A percentile compares a stretch with the other conserved stretches of the same genome.
phyloP scores from a whole-genome alignment of 1,139 yeast species.

The Yamadazyma kanchanaburiensis region DNA sequence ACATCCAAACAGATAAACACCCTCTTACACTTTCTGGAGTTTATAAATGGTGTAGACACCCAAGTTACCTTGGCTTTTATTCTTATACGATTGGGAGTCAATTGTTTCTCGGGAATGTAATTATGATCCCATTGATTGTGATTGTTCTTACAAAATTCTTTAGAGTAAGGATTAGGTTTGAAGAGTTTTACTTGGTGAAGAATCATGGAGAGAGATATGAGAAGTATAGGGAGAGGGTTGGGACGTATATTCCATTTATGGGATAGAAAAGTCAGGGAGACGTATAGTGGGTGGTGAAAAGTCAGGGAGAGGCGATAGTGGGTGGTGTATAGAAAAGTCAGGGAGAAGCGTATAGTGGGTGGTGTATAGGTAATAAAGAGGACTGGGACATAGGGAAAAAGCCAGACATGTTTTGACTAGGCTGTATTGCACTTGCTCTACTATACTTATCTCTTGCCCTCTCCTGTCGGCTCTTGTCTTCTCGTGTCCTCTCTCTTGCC shows the following conservation, averaged over 20 bases:
- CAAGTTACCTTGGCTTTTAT: conserved; percentile 43
- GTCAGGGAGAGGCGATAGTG: too few species aligned
- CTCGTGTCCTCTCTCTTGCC: too few species aligned
- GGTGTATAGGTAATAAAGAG: too few species aligned
- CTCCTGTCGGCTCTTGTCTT: too few species aligned
- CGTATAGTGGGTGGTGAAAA: too few species aligned
- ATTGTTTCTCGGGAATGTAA: conserved; percentile 22
- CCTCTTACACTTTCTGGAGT: conserved; percentile 31
- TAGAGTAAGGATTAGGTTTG: conserved; percentile 29
- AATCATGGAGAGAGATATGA: conserved; percentile 28
- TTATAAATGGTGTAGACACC: conserved; percentile 31
- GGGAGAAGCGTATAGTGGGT: too few species aligned
- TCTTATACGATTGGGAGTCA: conserved; percentile 35
- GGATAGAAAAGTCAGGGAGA: too few species aligned
- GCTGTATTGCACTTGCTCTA: too few species aligned
- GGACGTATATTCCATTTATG: conserved; percentile 30
- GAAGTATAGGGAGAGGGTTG: conserved; percentile 21
- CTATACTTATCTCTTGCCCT: too few species aligned
- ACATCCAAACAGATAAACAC: conserved; percentile 13
- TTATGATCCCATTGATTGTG: conserved; percentile 17
- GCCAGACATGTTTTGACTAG: too few species aligned
- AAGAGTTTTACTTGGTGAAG: conserved; percentile 31
- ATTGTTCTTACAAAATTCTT: conserved; percentile 27
- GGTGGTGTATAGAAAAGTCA: too few species aligned
- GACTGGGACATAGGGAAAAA: too few species aligned